Percentiles rank a stretch among this genome's conserved stretches.
These are phyloP conservation scores for Diaporthe citri DNA, from an alignment of 2,329 filamentous ascomycete species.

Conservation along the genomic window DNA sequence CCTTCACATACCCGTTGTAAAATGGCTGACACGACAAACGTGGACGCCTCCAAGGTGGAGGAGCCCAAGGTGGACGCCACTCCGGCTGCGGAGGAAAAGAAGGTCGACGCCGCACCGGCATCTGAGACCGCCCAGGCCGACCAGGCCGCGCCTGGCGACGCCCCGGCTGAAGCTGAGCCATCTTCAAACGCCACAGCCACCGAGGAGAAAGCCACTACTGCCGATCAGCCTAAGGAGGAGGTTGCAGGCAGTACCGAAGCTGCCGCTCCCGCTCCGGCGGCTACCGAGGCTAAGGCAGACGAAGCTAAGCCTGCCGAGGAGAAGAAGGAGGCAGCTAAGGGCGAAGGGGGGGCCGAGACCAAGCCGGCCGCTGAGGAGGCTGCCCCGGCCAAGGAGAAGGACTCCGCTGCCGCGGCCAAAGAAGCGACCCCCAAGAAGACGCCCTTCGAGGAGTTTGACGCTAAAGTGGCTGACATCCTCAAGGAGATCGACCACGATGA, in stretches of 20 bases:
- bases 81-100: slow-evolving; percentile 3
- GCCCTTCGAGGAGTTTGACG: slow-evolving; percentile 68
- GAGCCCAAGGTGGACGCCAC: slow-evolving; percentile 1
- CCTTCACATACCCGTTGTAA: slow-evolving; percentile 22
- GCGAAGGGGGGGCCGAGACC: background rate
- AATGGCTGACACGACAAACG: slow-evolving; percentile 34
- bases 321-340: slow-evolving; percentile 6
- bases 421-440: slow-evolving; percentile 41
- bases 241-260: background rate
- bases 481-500: slow-evolving; percentile 73
- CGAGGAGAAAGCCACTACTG: background rate
- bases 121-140: slow-evolving; percentile 11
- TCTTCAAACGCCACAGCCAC: slow-evolving; percentile 18
- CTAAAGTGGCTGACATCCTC: slow-evolving; percentile 69
- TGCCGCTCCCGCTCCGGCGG: background rate
- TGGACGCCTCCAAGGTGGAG: slow-evolving; percentile 17
- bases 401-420: background rate
- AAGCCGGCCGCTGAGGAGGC: slow-evolving; percentile 10
- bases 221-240: background rate
- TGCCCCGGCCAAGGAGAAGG: slow-evolving; percentile 1
- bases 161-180: slow-evolving; percentile 14
- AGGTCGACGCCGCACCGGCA: slow-evolving; percentile 1
- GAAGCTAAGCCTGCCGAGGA: slow-evolving; percentile 17
- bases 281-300: slow-evolving; percentile 1
- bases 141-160: background rate